Conservation (phyloP, 1,284 basidiomycete species). For the Cryptococcus maquisensis region DNA sequence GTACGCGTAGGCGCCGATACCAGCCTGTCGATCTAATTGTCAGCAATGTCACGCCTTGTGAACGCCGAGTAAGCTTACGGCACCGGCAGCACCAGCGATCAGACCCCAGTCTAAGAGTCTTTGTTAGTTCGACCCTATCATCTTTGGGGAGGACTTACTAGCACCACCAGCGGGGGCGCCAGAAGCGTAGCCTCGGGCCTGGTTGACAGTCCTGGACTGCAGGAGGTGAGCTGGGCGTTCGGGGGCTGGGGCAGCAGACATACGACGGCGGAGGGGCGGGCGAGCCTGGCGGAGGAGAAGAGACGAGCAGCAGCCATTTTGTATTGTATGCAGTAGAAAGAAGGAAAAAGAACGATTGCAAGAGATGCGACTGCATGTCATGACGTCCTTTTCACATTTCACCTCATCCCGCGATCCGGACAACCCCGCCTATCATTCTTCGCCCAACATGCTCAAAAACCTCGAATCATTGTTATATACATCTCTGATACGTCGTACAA, state of each 20-base stretch:
- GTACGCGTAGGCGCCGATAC: conserved; percentile 41
- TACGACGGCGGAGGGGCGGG: conserved; percentile 10
- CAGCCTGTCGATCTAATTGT: conserved; percentile 17
- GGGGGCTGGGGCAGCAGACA: not conserved
- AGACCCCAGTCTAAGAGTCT: conserved; percentile 29
- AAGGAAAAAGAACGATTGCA: not conserved
- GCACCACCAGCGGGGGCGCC: conserved; percentile 23
- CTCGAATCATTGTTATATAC: too few relatives aligned
- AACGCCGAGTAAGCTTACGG: conserved; percentile 17
- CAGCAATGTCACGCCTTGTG: not conserved
- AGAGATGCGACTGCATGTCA: not conserved
- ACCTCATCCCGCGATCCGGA: not conserved
- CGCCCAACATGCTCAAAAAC: too few relatives aligned
- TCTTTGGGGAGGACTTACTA: conserved; percentile 11
- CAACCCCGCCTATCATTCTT: not conserved
- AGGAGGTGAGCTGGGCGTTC: not conserved
- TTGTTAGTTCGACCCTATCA: not conserved
- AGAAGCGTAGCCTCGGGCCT: conserved; percentile 21
- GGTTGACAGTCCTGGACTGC: not conserved
- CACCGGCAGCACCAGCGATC: conserved; percentile 32
- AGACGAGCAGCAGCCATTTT: conserved; percentile 16
- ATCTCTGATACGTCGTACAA: too few relatives aligned
- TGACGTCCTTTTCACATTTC: not conserved
- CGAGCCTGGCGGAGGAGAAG: conserved; percentile 10
- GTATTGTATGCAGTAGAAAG: not conserved